Conservation (phyloP, 148 eudicot species). For the Rhododendron molle region DNA sequence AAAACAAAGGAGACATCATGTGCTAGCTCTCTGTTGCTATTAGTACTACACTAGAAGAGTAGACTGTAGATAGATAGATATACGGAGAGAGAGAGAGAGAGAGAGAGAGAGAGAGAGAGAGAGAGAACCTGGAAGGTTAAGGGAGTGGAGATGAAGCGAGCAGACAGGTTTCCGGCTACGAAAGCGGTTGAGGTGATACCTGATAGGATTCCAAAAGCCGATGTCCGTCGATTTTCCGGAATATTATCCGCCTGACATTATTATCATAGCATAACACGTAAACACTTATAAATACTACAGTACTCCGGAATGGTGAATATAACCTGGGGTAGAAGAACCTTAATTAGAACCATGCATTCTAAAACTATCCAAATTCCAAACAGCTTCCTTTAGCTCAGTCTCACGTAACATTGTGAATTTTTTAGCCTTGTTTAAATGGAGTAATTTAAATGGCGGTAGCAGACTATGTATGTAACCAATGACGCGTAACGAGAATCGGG, state of each 20-base stretch:
- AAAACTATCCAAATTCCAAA: too few species aligned
- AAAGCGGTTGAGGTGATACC: conserved; percentile 49
- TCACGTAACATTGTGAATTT: too few species aligned
- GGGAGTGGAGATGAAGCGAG: conserved; percentile 51
- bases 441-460: too few species aligned
- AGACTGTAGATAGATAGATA: background rate
- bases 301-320: background rate
- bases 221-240: conserved; percentile 29
- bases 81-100: background rate
- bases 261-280: background rate
- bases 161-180: conserved; percentile 47
- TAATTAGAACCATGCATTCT: too few species aligned
- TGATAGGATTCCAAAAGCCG: conserved; percentile 46
- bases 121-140: conserved; percentile 39
- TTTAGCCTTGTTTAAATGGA: too few species aligned
- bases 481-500: too few species aligned
- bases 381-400: too few species aligned
- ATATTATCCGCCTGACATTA: conserved; percentile 48
- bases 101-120: background rate
- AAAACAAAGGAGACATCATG: too few species aligned
- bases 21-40: too few species aligned
- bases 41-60: too few species aligned
- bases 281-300: background rate
- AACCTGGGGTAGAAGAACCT: too few species aligned
- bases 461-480: too few species aligned